phyloP scores from a whole-genome alignment of 768 basidiomycete genomes.

The Podaxis sp. region DNA sequence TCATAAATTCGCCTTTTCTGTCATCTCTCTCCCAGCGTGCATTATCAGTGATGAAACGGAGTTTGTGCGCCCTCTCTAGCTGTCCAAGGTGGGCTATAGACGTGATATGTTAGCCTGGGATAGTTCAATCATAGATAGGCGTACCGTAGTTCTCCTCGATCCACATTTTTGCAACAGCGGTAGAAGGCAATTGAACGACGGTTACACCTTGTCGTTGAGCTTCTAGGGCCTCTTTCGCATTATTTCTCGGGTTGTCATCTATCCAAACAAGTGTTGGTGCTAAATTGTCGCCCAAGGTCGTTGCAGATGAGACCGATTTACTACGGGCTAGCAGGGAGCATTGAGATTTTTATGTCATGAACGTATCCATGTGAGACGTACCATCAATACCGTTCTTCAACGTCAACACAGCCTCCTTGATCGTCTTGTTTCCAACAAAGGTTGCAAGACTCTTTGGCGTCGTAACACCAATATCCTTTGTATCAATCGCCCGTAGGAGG shows the following conservation, averaged over 20 bases:
- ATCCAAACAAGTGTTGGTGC: conserved; percentile 30
- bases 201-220: conserved; percentile 21
- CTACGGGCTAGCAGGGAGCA: neutral
- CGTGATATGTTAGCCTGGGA: neutral
- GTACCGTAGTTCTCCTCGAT: conserved; percentile 27
- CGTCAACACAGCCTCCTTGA: conserved; percentile 14
- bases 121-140: neutral
- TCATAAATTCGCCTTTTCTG: conserved; percentile 14
- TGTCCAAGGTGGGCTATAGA: conserved; percentile 23
- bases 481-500: conserved; percentile 20
- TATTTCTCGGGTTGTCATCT: conserved; percentile 25
- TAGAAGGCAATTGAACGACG: conserved; percentile 28
- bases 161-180: conserved; percentile 28
- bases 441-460: conserved; percentile 20
- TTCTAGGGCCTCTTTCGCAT: conserved; percentile 11
- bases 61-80: conserved; percentile 20
- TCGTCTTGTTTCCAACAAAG: conserved; percentile 17
- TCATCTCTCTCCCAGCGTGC: conserved; percentile 21
- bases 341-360: neutral
- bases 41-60: conserved; percentile 34
- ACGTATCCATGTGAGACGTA: neutral
- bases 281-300: neutral
- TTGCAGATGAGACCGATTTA: neutral
- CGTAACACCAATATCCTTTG: conserved; percentile 24
- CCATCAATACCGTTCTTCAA: conserved; percentile 1